These are phyloP conservation scores for Gyromitra esculenta DNA, from an alignment of 2,329 filamentous ascomycete species.

Conservation along the genomic window DNA sequence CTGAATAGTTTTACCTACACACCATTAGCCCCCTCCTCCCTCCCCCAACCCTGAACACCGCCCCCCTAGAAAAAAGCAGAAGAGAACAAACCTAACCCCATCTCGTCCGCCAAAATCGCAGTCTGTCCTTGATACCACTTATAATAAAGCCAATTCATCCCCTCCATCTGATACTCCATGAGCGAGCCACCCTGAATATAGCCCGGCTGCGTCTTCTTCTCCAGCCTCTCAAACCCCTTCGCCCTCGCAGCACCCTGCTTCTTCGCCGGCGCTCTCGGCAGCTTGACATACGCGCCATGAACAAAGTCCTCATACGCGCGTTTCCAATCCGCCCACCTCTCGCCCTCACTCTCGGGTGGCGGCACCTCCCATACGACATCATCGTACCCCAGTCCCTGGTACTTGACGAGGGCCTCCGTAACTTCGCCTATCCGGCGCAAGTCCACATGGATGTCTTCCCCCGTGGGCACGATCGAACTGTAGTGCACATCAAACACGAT, in stretches of 20 bases:
- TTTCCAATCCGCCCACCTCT: slow-evolving; percentile 81
- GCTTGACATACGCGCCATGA: slow-evolving; percentile 76
- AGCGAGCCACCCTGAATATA: slow-evolving; percentile 82
- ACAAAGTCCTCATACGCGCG: slow-evolving; percentile 88
- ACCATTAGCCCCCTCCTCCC: slow-evolving; percentile 81
- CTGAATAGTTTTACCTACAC: slow-evolving; percentile 96
- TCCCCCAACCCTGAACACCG: slow-evolving; percentile 70
- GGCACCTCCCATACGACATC: slow-evolving; percentile 64
- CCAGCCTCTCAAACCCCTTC: slow-evolving; percentile 72
- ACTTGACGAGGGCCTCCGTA: slow-evolving; percentile 82
- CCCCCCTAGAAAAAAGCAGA: slow-evolving; percentile 61
- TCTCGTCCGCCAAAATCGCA: slow-evolving; percentile 97
- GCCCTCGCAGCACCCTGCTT: slow-evolving; percentile 75
- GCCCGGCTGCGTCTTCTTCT: slow-evolving; percentile 76
- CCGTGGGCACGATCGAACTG: slow-evolving; percentile 64
- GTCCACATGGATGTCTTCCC: slow-evolving; percentile 74
- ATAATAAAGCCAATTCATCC: slow-evolving; percentile 93
- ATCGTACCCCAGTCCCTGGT: slow-evolving; percentile 89
- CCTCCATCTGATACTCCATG: slow-evolving; percentile 98
- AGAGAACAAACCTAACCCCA: slow-evolving; percentile 88
- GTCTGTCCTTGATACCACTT: slow-evolving; percentile 99
- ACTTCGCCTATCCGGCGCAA: slow-evolving; percentile 77
- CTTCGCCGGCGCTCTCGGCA: slow-evolving; percentile 70
- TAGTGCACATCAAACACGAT: slow-evolving; percentile 87
- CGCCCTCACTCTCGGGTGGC: slow-evolving; percentile 56